phyloP scores from a whole-genome alignment of 2,329 filamentous ascomycete species.

The Pseudocercospora fuligena region DNA sequence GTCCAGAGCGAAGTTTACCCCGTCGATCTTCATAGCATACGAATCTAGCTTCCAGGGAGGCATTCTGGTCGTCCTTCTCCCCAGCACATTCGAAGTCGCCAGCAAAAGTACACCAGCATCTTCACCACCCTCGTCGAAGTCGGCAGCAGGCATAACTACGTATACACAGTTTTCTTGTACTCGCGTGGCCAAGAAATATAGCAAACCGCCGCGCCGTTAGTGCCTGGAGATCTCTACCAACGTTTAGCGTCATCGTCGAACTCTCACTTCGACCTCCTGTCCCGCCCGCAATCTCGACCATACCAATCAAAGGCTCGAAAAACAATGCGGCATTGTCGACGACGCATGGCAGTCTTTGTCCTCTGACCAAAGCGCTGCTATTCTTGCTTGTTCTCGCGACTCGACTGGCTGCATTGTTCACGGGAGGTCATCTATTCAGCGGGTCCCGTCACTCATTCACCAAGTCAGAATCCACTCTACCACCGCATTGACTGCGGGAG shows the following conservation, averaged over 20 bases:
- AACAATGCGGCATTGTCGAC: slow-evolving; percentile 10
- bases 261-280: slow-evolving; percentile 8
- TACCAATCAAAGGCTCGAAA: not conserved
- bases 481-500: slow-evolving; percentile 12
- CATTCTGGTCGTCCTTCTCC: not conserved
- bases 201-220: slow-evolving; percentile 2
- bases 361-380: slow-evolving; percentile 5
- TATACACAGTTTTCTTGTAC: not conserved
- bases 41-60: not conserved
- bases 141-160: not conserved
- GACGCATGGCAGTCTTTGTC: slow-evolving; percentile 7
- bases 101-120: not conserved
- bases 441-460: slow-evolving; percentile 3
- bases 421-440: not conserved
- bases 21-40: slow-evolving; percentile 8
- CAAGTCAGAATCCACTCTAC: not conserved
- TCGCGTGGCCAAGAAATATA: slow-evolving; percentile 7
- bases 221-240: not conserved
- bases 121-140: not conserved
- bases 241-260: not conserved
- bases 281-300: slow-evolving; percentile 1
- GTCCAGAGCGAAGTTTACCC: not conserved
- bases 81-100: not conserved
- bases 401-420: slow-evolving; percentile 8
- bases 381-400: slow-evolving; percentile 1